These are phyloP conservation scores for Incumbomyces delicatus DNA, from an alignment of 2,329 filamentous ascomycete genomes.

Conservation along the genomic window DNA sequence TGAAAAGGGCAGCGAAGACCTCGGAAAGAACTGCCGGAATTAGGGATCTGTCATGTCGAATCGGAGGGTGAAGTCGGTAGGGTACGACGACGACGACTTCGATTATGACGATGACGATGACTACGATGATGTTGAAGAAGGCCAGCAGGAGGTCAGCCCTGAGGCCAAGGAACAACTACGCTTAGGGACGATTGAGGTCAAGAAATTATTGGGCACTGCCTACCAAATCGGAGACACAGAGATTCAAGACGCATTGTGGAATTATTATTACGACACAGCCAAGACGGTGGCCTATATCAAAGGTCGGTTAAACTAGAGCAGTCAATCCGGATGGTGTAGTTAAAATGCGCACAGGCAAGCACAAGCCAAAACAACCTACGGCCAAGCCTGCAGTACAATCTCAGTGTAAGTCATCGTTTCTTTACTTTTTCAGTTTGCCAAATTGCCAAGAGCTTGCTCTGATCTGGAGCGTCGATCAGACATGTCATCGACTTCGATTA, in stretches of 20 bases:
- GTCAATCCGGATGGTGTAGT: not conserved
- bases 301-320: constrained; percentile 37
- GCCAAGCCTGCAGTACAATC: constrained; percentile 1
- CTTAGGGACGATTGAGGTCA: constrained; percentile 57
- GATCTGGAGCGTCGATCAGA: constrained; percentile 5
- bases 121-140: constrained; percentile 13
- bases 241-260: constrained; percentile 84
- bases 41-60: constrained; percentile 29
- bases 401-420: constrained; percentile 5
- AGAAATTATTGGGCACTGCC: constrained; percentile 53
- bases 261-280: constrained; percentile 89
- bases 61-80: constrained; percentile 36
- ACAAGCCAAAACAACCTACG: constrained; percentile 14
- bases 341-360: constrained; percentile 10
- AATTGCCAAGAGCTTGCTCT: constrained; percentile 5
- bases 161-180: constrained; percentile 49
- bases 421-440: not conserved
- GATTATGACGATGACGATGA: constrained; percentile 33
- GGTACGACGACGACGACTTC: constrained; percentile 29
- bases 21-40: not conserved
- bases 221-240: constrained; percentile 57
- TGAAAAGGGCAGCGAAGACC: not conserved
- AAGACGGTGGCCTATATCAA: constrained; percentile 75
- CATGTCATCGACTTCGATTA: constrained; percentile 33
- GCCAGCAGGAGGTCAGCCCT: constrained; percentile 26